A percentile compares a stretch with the other conserved stretches of the same genome.
Evolutionary conservation across 2,329 filamentous ascomycete genomes (phyloP).

Genomic region (Zelopaecilomyces penicillatus): DNA sequence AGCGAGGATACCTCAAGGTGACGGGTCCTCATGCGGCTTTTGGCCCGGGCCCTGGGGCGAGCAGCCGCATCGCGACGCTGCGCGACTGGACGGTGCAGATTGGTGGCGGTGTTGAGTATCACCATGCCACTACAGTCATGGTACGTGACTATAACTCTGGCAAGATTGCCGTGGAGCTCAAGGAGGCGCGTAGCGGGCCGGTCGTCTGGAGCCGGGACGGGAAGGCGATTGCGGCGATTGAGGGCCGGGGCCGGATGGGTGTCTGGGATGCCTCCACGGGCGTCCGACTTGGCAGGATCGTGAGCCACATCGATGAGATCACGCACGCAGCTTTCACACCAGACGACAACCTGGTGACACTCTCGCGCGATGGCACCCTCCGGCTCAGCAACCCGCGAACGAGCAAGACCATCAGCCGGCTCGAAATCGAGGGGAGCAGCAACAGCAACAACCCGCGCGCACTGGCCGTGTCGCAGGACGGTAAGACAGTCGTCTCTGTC

Average conservation of each 20-base stretch:
- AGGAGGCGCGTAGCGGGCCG: conserved; percentile 20
- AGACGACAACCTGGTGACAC: conserved; percentile 24
- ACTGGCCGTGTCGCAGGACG: conserved; percentile 25
- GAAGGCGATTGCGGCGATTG: conserved; percentile 21
- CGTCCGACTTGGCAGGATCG: conserved; percentile 20
- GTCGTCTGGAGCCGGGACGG: conserved; percentile 27
- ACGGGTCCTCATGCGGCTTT: conserved; percentile 25
- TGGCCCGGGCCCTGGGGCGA: conserved; percentile 8
- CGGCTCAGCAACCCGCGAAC: conserved; percentile 25
- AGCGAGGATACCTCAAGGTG: conserved; percentile 19
- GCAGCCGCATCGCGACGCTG: conserved; percentile 19
- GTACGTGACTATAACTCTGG: conserved; percentile 22
- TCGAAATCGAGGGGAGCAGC: conserved; percentile 24
- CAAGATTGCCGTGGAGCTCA: conserved; percentile 23
- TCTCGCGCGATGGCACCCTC: conserved; percentile 29
- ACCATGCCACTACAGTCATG: conserved; percentile 22
- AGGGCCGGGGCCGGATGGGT: conserved; percentile 20
- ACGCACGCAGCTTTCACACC: conserved; percentile 30
- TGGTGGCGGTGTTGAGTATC: conserved; percentile 20
- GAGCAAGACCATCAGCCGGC: conserved; percentile 26
- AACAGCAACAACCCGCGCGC: conserved; percentile 19
- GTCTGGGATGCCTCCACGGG: conserved; percentile 25
- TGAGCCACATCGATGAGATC: conserved; percentile 27
- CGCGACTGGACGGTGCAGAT: conserved; percentile 23
- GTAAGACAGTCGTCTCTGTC: conserved; percentile 26